Evolutionary conservation across 768 basidiomycete species (phyloP).

Genomic region (Suillus placidus): DNA sequence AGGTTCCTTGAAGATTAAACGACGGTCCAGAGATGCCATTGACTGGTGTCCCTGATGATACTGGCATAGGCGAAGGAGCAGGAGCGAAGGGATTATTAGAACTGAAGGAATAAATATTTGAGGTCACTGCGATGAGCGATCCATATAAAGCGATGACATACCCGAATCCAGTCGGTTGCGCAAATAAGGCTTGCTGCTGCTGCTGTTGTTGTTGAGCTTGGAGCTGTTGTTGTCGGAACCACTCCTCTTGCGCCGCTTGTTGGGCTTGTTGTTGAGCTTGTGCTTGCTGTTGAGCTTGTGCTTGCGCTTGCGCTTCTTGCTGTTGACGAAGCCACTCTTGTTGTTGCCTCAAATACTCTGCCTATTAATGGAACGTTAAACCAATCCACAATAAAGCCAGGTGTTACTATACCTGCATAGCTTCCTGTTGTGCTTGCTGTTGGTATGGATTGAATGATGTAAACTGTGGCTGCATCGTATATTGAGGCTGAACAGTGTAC

Average conservation of each 20-base stretch:
- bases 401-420: slow-evolving; percentile 53
- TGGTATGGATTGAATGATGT: slow-evolving; percentile 94
- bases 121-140: slow-evolving; percentile 8
- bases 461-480: slow-evolving; percentile 76
- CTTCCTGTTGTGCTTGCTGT: slow-evolving; percentile 91
- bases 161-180: slow-evolving; percentile 79
- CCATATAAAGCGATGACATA: slow-evolving; percentile 33
- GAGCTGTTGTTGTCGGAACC: slow-evolving; percentile 62
- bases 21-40: slow-evolving; percentile 43
- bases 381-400: not conserved
- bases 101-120: slow-evolving; percentile 45
- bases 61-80: slow-evolving; percentile 32
- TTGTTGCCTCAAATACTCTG: slow-evolving; percentile 50
- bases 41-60: slow-evolving; percentile 36
- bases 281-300: slow-evolving; percentile 44
- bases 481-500: slow-evolving; percentile 79
- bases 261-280: slow-evolving; percentile 44
- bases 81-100: slow-evolving; percentile 96
- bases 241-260: slow-evolving; percentile 54
- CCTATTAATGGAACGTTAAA: slow-evolving; percentile 28
- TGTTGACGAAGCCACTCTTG: slow-evolving; percentile 78
- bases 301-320: slow-evolving; percentile 41
- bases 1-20: slow-evolving; percentile 75
- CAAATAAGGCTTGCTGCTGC: slow-evolving; percentile 50
- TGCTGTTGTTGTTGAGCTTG: slow-evolving; percentile 48